Evolutionary conservation across 192 early-diverging fungal species (phyloP), one percentile per base, ranked within the genome.

Genomic region (Podila horticola): DNA sequence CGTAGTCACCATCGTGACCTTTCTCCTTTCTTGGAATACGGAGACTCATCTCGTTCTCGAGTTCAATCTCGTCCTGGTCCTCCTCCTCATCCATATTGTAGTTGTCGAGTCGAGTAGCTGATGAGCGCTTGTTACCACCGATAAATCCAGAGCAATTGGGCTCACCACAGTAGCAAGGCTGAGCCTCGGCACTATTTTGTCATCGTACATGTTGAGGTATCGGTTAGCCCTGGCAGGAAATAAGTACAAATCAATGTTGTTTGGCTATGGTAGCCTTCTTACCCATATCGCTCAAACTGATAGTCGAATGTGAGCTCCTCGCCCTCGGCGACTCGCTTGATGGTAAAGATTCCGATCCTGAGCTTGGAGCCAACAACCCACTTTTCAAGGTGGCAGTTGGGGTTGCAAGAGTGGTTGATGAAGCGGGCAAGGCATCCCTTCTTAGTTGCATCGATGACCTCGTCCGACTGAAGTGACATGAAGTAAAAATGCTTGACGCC

Each of bases 301-400:
- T 99, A 99, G 83, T 99, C 98, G 86, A 99, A 99, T 1, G 97
- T 98, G 36, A 99, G 75, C 76, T 99, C 98, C 41, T 94, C 90
- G 26, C 94, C 95, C 30, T 86, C 87, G 29, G 86, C 87, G 17
- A 99, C 88, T 33, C 92, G 86, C 58, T 88, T 88, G 61, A 90
- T 88, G 64, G 95, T 91, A 71, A 99, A 99, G n/a, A 99, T 97
- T 55, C 98, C 98, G 74, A 99, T 95, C 30, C 98, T 90, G 55
- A 95, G 87, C 30, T 91, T 91, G 11, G 91, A 88, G 11, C 93
- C 95, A 36, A 99, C 95, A 55, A 99, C 92, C 98, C 98, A 99
- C 76, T 99, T 99, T 68, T 97, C 95, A 58, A 96, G 84, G 58
- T 91, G 94, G 71, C 96, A 96, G 82, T 99, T 99, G 24, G 98